A percentile compares a stretch with the other conserved stretches of the same genome.
These are phyloP conservation scores for Schizosaccharomyces cryophilus DNA, from an alignment of 805 yeast genomes.

Conservation along the genomic window DNA sequence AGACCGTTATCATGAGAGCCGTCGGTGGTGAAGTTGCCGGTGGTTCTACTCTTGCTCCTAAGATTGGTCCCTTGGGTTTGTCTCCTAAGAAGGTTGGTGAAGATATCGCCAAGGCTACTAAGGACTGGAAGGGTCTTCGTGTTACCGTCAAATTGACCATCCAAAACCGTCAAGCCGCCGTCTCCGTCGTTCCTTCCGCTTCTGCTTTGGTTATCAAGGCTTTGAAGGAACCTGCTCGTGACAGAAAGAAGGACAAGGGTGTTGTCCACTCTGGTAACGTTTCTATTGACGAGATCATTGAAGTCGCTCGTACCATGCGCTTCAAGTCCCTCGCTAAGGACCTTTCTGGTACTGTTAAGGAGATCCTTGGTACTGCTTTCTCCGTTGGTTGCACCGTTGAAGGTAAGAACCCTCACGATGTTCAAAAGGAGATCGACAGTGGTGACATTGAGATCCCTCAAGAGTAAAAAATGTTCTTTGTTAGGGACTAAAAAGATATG, in stretches of 20 bases:
- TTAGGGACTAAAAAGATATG: no score
- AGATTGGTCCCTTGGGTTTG: slow-evolving; percentile 99
- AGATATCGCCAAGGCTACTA: slow-evolving; percentile 99
- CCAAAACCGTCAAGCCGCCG: slow-evolving; percentile 99
- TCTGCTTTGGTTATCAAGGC: slow-evolving; percentile 97
- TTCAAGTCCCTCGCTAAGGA: slow-evolving; percentile 94
- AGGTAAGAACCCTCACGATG: slow-evolving; percentile 97
- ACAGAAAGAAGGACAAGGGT: slow-evolving; percentile 99
- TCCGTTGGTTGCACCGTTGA: slow-evolving; percentile 94
- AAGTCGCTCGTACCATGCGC: slow-evolving; percentile 92
- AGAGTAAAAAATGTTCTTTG: background rate
- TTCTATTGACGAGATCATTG: slow-evolving; percentile 85
- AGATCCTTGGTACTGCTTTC: slow-evolving; percentile 98
- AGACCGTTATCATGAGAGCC: slow-evolving; percentile 96
- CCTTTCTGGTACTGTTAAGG: slow-evolving; percentile 92
- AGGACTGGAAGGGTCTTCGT: slow-evolving; percentile 80
- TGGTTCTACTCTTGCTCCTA: slow-evolving; percentile 97
- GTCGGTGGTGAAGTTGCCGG: slow-evolving; percentile 99
- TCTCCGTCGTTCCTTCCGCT: slow-evolving; percentile 98
- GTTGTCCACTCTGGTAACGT: slow-evolving; percentile 98
- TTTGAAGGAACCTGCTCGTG: slow-evolving; percentile 98
- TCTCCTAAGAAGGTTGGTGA: slow-evolving; percentile 43
- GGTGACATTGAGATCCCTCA: slow-evolving; percentile 63
- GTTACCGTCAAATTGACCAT: slow-evolving; percentile 96
- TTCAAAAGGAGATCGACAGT: slow-evolving; percentile 91